Conservation (phyloP, 83 land plant genomes). For the Picea abies region DNA sequence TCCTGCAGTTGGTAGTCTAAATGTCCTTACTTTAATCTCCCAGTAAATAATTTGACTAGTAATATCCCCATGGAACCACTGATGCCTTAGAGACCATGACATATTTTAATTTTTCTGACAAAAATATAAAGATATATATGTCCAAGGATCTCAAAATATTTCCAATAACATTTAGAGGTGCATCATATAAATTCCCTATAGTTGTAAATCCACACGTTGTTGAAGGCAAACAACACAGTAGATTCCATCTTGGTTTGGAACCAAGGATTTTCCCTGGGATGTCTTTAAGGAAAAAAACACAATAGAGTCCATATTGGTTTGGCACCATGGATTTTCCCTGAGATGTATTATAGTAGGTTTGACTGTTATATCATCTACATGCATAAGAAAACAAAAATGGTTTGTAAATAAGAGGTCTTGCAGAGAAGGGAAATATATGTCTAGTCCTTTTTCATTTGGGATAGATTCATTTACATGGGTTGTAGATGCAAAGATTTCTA, state of each 20-base stretch:
- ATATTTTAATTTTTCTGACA: constrained; percentile 68
- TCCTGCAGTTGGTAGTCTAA: not conserved
- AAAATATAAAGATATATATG: constrained; percentile 50
- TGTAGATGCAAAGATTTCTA: constrained; percentile 64
- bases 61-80: constrained; percentile 29
- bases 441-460: too few species aligned
- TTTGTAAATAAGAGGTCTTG: constrained; percentile 8
- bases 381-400: constrained; percentile 39
- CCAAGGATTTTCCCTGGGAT: constrained; percentile 25
- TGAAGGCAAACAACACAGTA: constrained; percentile 10
- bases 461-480: constrained; percentile 57
- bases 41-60: constrained; percentile 61
- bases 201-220: too few species aligned
- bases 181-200: too few species aligned
- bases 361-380: constrained; percentile 37
- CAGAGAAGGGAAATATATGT: too few species aligned
- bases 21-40: constrained; percentile 46
- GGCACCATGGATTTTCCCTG: constrained; percentile 42
- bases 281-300: constrained; percentile 15
- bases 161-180: constrained; percentile 22
- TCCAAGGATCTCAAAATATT: constrained; percentile 22
- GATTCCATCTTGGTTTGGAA: constrained; percentile 38
- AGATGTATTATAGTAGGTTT: constrained; percentile 31
- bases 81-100: too few species aligned
- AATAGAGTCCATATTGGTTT: constrained; percentile 30